These are phyloP conservation scores for Pythium aquatile DNA, from an alignment of 352 stramenopile genomes.

Conservation along the genomic window DNA sequence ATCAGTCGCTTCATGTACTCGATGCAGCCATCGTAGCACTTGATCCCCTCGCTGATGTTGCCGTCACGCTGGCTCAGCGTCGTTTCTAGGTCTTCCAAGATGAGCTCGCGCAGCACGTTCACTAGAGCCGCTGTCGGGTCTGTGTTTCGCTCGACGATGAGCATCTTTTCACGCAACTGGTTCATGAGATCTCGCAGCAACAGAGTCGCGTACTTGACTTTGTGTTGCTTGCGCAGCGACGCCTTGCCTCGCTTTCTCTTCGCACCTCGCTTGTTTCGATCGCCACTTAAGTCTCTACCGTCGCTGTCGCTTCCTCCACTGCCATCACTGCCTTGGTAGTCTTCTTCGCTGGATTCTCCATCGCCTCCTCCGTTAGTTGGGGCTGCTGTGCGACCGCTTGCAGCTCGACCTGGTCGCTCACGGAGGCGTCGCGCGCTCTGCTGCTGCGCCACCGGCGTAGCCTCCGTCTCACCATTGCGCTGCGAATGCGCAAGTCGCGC, in stretches of 20 bases:
- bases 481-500: conserved; percentile 32
- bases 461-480: background rate
- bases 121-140: conserved; percentile 18
- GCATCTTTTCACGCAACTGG: conserved; percentile 12
- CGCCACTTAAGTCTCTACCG: background rate
- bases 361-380: background rate
- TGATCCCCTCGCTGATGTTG: conserved; percentile 29
- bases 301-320: conserved; percentile 14
- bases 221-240: background rate
- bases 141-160: conserved; percentile 1
- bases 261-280: background rate
- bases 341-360: conserved; percentile 18
- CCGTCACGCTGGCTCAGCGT: conserved; percentile 4
- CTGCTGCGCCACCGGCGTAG: background rate
- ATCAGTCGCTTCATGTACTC: conserved; percentile 49
- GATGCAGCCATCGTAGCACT: conserved; percentile 39
- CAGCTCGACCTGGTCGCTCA: conserved; percentile 1
- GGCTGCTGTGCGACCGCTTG: background rate
- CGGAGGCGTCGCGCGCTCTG: conserved; percentile 8
- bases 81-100: conserved; percentile 16
- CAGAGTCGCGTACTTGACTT: conserved; percentile 18
- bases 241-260: conserved; percentile 10
- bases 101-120: conserved; percentile 16
- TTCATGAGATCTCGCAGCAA: conserved; percentile 17
- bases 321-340: conserved; percentile 2